Percentiles rank a stretch among this genome's conserved stretches.
phyloP scores from a whole-genome alignment of 2,329 filamentous ascomycete genomes.

The Beauveria sp. region DNA sequence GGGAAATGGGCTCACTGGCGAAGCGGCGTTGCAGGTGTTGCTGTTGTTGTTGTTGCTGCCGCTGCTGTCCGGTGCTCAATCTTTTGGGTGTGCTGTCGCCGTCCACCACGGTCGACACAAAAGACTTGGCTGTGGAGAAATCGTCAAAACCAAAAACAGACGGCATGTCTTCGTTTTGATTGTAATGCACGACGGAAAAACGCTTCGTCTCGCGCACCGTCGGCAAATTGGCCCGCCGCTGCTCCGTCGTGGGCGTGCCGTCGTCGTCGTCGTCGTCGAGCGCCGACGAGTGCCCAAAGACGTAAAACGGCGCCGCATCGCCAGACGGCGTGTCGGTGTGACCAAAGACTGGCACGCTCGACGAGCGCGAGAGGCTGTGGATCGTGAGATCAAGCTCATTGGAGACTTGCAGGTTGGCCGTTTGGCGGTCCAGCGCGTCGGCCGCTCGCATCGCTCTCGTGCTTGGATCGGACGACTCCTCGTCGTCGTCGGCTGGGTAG shows the following conservation, averaged over 20 bases:
- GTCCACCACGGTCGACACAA: background rate
- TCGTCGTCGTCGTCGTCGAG: background rate
- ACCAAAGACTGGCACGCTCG: slow-evolving; percentile 41
- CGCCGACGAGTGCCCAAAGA: slow-evolving; percentile 31
- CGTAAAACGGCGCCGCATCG: slow-evolving; percentile 38
- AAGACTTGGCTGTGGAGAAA: background rate
- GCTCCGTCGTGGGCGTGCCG: background rate
- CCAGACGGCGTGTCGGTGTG: slow-evolving; percentile 32
- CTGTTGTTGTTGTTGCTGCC: background rate
- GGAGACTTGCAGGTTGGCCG: slow-evolving; percentile 43
- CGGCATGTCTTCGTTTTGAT: background rate
- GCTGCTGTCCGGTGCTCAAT: background rate
- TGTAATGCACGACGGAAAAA: slow-evolving; percentile 7
- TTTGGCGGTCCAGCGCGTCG: slow-evolving; percentile 48
- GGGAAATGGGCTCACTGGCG: slow-evolving; percentile 14
- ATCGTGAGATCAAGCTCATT: slow-evolving; percentile 40
- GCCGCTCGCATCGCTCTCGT: slow-evolving; percentile 51
- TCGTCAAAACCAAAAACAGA: slow-evolving; percentile 8
- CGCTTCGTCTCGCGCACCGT: background rate
- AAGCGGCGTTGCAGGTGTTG: background rate
- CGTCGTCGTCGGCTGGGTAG: background rate
- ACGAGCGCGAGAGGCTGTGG: slow-evolving; percentile 35
- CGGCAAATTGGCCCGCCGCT: background rate
- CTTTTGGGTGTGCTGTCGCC: background rate
- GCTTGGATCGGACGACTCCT: slow-evolving; percentile 34